These are phyloP conservation scores for Melaleuca quinquenervia DNA, from an alignment of 345 rosid genomes.

Conservation along the genomic window DNA sequence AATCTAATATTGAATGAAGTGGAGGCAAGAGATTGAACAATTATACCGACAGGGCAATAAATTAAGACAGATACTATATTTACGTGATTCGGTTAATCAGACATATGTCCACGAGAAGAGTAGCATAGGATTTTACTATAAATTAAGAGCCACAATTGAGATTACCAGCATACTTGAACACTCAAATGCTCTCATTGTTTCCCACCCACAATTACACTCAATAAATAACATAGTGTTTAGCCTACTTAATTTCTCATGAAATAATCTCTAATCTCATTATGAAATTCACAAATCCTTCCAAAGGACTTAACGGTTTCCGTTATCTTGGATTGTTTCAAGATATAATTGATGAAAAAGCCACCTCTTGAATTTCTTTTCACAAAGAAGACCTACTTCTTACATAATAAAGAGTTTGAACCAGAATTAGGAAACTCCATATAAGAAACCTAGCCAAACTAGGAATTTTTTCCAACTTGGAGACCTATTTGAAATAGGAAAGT, in stretches of 20 bases:
- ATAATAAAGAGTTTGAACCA: neutral
- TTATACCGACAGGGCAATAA: neutral
- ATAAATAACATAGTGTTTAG: neutral
- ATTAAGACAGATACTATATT: neutral
- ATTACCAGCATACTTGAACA: neutral
- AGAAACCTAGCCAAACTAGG: neutral
- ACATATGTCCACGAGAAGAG: neutral
- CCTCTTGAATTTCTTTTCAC: neutral
- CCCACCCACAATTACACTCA: neutral
- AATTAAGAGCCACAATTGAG: accelerated
- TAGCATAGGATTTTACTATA: neutral
- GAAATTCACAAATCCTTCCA: neutral
- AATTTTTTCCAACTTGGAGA: neutral
- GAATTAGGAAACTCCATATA: neutral
- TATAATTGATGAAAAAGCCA: neutral
- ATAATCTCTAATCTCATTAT: neutral
- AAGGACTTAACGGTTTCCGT: neutral
- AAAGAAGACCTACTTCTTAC: neutral
- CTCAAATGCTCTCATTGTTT: neutral
- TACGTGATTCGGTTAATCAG: neutral
- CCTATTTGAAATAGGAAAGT: neutral
- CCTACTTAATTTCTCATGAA: neutral
- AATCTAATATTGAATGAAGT: neutral
- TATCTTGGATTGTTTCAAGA: neutral
- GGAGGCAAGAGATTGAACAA: neutral